Percentiles rank a stretch among this genome's conserved stretches.
These are phyloP conservation scores for Citrullus mucosospermus DNA, from an alignment of 306 rosid genomes.

Conservation along the genomic window DNA sequence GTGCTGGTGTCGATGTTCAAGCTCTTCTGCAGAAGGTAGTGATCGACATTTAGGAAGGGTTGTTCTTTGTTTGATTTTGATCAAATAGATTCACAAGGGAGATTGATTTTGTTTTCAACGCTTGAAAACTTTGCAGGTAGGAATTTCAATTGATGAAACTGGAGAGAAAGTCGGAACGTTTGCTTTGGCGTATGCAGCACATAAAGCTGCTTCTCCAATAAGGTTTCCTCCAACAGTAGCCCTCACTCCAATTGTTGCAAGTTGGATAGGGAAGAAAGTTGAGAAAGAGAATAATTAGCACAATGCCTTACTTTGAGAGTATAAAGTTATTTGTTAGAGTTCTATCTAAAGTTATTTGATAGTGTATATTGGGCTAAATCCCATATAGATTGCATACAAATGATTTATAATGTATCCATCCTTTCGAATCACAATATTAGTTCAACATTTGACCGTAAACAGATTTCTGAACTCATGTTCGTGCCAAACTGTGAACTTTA, in stretches of 20 bases:
- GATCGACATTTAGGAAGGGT: background rate
- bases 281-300: constrained; percentile 38
- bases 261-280: constrained; percentile 77
- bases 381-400: background rate
- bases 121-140: constrained; percentile 39
- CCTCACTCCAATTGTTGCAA: constrained; percentile 79
- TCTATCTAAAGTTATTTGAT: no score
- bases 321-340: background rate
- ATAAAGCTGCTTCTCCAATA: constrained; percentile 91
- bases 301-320: background rate
- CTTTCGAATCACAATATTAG: background rate
- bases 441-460: no score
- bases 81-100: background rate
- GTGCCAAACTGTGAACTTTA: no score
- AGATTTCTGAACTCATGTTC: no score
- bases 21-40: constrained; percentile 78
- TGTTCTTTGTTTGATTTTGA: background rate
- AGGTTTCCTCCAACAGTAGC: constrained; percentile 97
- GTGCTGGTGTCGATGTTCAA: constrained; percentile 66
- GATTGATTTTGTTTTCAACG: background rate
- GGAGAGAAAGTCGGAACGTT: constrained; percentile 89
- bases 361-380: background rate
- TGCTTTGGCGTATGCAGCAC: constrained; percentile 95
- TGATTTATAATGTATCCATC: background rate
- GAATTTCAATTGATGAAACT: constrained; percentile 46